Percentiles rank a stretch among this genome's conserved stretches.
These are phyloP conservation scores for Solanum arcanum DNA, from an alignment of 257 asterid genomes.

Conservation along the genomic window DNA sequence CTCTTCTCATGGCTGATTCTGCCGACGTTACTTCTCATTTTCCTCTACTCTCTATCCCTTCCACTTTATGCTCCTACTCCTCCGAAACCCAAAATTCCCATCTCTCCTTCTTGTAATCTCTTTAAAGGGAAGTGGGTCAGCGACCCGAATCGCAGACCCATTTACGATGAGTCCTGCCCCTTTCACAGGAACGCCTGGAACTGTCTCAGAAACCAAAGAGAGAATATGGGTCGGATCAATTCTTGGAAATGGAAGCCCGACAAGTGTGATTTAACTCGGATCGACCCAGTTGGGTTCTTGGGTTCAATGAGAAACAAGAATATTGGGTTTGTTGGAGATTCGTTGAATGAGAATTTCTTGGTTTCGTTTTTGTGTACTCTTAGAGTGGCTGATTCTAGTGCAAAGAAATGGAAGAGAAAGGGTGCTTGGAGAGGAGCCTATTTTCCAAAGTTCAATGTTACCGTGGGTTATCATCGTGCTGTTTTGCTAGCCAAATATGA, in stretches of 20 bases:
- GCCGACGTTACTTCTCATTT: constrained; percentile 45
- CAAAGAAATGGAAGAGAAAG: constrained; percentile 91
- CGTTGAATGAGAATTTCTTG: constrained; percentile 82
- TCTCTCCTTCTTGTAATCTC: constrained; percentile 47
- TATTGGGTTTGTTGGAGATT: constrained; percentile 92
- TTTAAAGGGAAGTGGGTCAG: constrained; percentile 65
- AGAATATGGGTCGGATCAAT: constrained; percentile 75
- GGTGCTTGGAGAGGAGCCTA: constrained; percentile 98
- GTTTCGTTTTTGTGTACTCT: constrained; percentile 67
- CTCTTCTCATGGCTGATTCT: constrained; percentile 44
- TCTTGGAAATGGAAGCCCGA: constrained; percentile 92
- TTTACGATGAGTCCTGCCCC: constrained; percentile 78
- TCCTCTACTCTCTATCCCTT: constrained; percentile 56
- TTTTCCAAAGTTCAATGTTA: constrained; percentile 80
- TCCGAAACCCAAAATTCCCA: constrained; percentile 1
- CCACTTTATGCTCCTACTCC: constrained; percentile 25
- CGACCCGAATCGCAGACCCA: constrained; percentile 58
- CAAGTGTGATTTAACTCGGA: constrained; percentile 50
- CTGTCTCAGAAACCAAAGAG: constrained; percentile 64
- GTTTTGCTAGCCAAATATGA: constrained; percentile 76
- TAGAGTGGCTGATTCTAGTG: constrained; percentile 58
- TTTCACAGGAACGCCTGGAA: constrained; percentile 92
- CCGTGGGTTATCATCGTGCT: constrained; percentile 90
- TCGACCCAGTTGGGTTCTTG: constrained; percentile 67
- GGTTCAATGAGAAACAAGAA: constrained; percentile 57